Conservation (phyloP, 176 grass and related monocot genomes). For the Bonia amplexicaulis region DNA sequence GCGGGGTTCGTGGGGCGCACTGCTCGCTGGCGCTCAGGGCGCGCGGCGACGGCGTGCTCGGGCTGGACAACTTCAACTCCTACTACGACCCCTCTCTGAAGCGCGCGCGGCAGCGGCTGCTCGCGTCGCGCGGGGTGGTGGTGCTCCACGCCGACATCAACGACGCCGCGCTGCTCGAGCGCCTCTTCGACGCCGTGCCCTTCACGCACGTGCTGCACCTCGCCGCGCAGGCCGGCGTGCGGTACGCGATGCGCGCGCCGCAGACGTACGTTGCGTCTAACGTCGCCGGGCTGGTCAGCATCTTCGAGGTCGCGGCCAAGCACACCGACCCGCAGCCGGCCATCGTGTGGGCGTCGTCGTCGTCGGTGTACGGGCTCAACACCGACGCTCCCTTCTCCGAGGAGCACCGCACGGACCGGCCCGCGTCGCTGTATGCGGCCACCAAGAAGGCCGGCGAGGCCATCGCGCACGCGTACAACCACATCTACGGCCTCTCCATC, state of each 20-base stretch:
- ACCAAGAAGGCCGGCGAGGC: slow-evolving; percentile 99
- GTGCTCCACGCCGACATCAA: slow-evolving; percentile 87
- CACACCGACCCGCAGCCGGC: slow-evolving; percentile 89
- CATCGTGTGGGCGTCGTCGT: slow-evolving; percentile 90
- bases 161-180: slow-evolving; percentile 49
- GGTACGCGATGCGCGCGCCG: slow-evolving; percentile 73
- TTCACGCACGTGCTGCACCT: slow-evolving; percentile 97
- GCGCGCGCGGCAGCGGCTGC: slow-evolving; percentile 69
- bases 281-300: slow-evolving; percentile 65
- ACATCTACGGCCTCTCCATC: slow-evolving; percentile 97
- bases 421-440: slow-evolving; percentile 89
- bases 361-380: slow-evolving; percentile 95
- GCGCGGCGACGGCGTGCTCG: slow-evolving; percentile 85
- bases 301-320: slow-evolving; percentile 72
- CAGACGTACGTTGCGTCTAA: slow-evolving; percentile 95
- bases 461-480: slow-evolving; percentile 94
- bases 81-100: slow-evolving; percentile 89
- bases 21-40: slow-evolving; percentile 69
- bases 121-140: slow-evolving; percentile 44
- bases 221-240: slow-evolving; percentile 89
- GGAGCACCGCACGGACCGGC: slow-evolving; percentile 77
- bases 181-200: slow-evolving; percentile 44
- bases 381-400: slow-evolving; percentile 76
- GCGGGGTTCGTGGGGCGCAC: slow-evolving; percentile 85
- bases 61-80: slow-evolving; percentile 91